phyloP scores from a whole-genome alignment of 345 rosid genomes.

The Aquilaria yunnanensis region DNA sequence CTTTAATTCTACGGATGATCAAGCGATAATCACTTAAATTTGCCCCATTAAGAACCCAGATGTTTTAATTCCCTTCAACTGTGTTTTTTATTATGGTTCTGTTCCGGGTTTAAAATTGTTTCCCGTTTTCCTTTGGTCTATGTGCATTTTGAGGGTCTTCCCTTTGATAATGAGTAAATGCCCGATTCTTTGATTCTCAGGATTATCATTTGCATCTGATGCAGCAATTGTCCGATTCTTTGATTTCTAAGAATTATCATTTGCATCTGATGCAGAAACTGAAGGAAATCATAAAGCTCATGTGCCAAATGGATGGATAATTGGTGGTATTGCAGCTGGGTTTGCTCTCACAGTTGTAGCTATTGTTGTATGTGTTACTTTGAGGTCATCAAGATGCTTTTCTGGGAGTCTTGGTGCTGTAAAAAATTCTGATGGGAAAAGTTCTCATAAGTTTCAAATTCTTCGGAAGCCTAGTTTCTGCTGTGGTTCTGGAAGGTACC shows the following conservation, averaged over 20 bases:
- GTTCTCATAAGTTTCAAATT: constrained; percentile 64
- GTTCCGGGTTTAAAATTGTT: no score
- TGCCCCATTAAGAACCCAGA: no score
- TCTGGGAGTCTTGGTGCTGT: constrained; percentile 18
- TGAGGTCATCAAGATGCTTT: constrained; percentile 60
- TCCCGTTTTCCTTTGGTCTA: no score
- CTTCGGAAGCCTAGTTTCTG: constrained; percentile 83
- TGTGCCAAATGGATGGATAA: constrained; percentile 76
- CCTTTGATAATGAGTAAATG: no score
- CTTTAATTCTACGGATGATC: no score
- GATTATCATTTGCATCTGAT: constrained; percentile 6
- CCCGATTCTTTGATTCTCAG: no score
- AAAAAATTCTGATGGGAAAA: constrained; percentile 40
- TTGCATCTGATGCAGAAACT: constrained; percentile 38
- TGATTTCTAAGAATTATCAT: no score
- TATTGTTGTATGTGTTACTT: constrained; percentile 41
- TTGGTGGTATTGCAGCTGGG: constrained; percentile 68
- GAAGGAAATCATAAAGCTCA: constrained; percentile 41
- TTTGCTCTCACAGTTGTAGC: constrained; percentile 51
- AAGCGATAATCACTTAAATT: no score
- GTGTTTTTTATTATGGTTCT: no score
- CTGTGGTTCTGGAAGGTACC: constrained; percentile 82
- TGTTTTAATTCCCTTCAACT: no score
- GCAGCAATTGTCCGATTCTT: constrained; percentile 8
- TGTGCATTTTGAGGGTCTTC: no score